Evolutionary conservation across 1,284 basidiomycete species (phyloP), one percentile per base, ranked within the genome.

Genomic region (Vanrija pseudolonga): DNA sequence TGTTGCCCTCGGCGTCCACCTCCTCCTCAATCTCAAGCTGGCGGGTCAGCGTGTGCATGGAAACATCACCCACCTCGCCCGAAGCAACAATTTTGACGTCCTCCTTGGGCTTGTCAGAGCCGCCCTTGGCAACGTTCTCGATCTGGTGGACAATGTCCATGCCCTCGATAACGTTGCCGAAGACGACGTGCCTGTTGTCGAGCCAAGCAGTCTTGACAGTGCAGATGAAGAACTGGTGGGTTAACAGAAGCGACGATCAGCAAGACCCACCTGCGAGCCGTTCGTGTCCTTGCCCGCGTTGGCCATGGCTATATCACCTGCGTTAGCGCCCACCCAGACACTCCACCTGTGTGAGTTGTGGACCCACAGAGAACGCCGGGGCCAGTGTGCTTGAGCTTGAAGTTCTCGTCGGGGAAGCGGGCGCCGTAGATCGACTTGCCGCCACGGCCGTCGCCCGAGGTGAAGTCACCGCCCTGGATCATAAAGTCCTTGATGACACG

Each of bases 121-220:
- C 44, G 51, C 82, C 84, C 71, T 80, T 94, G 87, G 89, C 72
- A 45, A 74, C 64, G 55, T 53, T 61, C 88, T 90, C 89, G 59
- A 94, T 89, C 23, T 77, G 75, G 56, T 78, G 72, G 38, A 96
- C 81, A 59, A 95, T 77, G 61, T 93, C 88, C 87, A 94, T 88
- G 50, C 92, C 92, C 60, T 95, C 89, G 45, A 95, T 62, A 53
- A 96, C 88, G 64, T 85, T 84, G 56, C 93, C 93, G 65, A 96
- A 97, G 43, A 97, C 92, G 70, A 94, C 76, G 68, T 78, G 77
- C 53, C 70, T 71, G 60, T 74, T 72, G 61, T 79, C 78, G 53
- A 76, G 65, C 86, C 90, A 91, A 39, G 79, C 71, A 24, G 86
- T 87, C 38, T 84, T 79, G 47, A 85, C 84, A 9, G 91, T 95